These are phyloP conservation scores for Phytophthora megakarya DNA, from an alignment of 352 stramenopile species.

Conservation along the genomic window DNA sequence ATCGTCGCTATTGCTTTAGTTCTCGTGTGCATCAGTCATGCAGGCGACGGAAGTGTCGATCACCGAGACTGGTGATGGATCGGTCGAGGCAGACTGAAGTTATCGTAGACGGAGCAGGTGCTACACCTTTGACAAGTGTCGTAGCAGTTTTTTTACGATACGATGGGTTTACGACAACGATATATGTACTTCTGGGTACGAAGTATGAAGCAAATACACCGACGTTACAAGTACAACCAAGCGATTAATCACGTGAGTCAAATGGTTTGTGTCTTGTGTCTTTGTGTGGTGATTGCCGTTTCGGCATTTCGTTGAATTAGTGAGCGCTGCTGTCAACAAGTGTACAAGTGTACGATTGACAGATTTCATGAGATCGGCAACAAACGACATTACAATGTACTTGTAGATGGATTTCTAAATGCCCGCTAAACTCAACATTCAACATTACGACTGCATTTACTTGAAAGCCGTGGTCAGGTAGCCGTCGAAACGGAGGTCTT, in stretches of 20 bases:
- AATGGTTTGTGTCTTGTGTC: too few species aligned
- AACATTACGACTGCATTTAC: slow-evolving; percentile 19
- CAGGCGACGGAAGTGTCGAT: slow-evolving; percentile 4
- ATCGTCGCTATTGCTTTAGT: background rate
- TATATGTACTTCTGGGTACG: background rate
- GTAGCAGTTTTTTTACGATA: too few species aligned
- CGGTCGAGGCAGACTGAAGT: slow-evolving; percentile 18
- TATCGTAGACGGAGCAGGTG: slow-evolving; percentile 18
- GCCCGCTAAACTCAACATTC: slow-evolving; percentile 24
- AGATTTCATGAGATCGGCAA: slow-evolving; percentile 1
- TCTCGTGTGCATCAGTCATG: background rate
- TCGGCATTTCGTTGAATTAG: background rate
- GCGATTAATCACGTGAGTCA: too few species aligned
- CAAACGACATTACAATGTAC: slow-evolving; percentile 12
- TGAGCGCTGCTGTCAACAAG: background rate
- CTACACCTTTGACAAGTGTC: slow-evolving; percentile 22
- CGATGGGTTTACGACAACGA: too few species aligned
- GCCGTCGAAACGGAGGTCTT: background rate
- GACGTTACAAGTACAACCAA: too few species aligned
- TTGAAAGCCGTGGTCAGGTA: background rate
- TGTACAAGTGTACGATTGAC: background rate
- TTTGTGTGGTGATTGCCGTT: background rate
- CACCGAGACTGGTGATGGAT: slow-evolving; percentile 17
- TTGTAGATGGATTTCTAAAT: slow-evolving; percentile 1
- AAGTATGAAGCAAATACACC: too few species aligned